These are phyloP conservation scores for Trichoderma citrinoviride DNA, from an alignment of 2,329 filamentous ascomycete genomes.

Conservation along the genomic window DNA sequence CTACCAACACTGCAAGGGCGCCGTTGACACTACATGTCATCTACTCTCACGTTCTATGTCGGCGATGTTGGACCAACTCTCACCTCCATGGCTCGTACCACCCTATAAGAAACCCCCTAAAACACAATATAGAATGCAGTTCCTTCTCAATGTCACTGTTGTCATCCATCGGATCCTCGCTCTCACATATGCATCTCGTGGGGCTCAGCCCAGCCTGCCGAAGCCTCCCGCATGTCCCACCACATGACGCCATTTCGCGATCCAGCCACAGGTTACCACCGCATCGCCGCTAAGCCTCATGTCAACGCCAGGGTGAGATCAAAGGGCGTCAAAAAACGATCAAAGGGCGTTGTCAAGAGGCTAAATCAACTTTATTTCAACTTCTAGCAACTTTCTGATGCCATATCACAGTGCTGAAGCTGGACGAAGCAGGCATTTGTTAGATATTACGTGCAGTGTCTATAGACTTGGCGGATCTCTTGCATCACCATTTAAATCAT, in stretches of 20 bases:
- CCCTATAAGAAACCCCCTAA: too few relatives aligned
- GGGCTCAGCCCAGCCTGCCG: background rate
- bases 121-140: too few relatives aligned
- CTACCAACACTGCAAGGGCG: background rate
- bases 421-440: too few relatives aligned
- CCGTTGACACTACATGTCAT: too few relatives aligned
- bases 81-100: background rate
- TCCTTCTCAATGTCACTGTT: background rate
- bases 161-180: background rate
- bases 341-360: too few relatives aligned
- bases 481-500: background rate
- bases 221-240: slow-evolving; percentile 11
- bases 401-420: background rate
- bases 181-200: background rate
- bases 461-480: background rate
- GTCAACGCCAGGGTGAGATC: background rate
- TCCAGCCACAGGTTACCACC: background rate
- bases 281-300: background rate
- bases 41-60: too few relatives aligned
- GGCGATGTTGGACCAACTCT: too few relatives aligned
- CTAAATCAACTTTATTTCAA: background rate
- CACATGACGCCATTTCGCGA: background rate
- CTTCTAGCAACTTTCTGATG: background rate
- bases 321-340: slow-evolving; percentile 3
- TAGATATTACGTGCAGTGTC: too few relatives aligned